phyloP scores from a whole-genome alignment of 306 rosid genomes.

The Ochetophila trinervis region DNA sequence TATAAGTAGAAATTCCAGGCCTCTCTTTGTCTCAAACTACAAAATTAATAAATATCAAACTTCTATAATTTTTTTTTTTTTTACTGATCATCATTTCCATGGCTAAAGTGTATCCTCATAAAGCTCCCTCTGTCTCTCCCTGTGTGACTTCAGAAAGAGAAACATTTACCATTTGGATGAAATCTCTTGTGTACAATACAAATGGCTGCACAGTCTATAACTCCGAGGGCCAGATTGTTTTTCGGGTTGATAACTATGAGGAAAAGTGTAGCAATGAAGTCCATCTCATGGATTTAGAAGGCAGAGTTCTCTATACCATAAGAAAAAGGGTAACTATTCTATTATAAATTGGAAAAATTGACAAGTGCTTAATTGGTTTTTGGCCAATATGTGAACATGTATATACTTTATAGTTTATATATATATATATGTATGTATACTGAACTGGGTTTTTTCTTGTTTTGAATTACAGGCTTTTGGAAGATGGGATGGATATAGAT shows the following conservation, averaged over 20 bases:
- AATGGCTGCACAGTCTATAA: constrained; percentile 88
- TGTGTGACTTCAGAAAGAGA: constrained; percentile 34
- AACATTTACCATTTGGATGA: constrained; percentile 84
- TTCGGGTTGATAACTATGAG: constrained; percentile 79
- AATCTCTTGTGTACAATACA: constrained; percentile 68
- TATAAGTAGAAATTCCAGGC: background rate
- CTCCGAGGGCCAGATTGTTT: constrained; percentile 63
- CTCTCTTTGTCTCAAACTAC: background rate
- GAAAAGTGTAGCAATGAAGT: constrained; percentile 63
- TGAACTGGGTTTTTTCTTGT: constrained; percentile 1
- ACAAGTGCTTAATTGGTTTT: background rate
- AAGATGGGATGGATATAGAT: constrained; percentile 69
- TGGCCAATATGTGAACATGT: background rate
- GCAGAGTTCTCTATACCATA: constrained; percentile 57
- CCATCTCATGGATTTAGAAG: constrained; percentile 77
- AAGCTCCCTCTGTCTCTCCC: constrained; percentile 10
- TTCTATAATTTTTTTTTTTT: too few species aligned
- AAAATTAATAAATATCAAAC: background rate
- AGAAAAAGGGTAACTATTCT: constrained; percentile 43
- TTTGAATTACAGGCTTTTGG: constrained; percentile 45
- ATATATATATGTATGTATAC: background rate
- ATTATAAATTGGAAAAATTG: background rate
- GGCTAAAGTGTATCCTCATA: constrained; percentile 33
- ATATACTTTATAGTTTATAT: background rate
- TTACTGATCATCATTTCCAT: background rate